Base-by-base conservation (phyloP, 441 rosid species). In the Eruca vesicaria region DNA sequence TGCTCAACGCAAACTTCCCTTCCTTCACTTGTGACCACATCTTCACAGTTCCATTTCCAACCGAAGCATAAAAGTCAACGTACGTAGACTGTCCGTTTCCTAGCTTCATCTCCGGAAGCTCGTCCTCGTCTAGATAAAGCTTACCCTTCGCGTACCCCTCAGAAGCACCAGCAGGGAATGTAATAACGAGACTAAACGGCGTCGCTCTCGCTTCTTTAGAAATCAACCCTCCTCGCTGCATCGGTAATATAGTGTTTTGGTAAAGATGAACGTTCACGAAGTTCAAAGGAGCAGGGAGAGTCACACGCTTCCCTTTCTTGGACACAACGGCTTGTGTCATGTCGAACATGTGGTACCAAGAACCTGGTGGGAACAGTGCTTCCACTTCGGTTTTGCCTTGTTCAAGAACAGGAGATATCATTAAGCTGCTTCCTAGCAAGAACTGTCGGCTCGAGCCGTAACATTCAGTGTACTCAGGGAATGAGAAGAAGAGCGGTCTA, bases 401-500 rank as follows among this genome's bases (percentile, higher is more conserved):
- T 73, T 93, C 86, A 8, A 96, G 92, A 77, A 93, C 99, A 1
- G 99, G 99, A 59, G 99, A 93, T 21, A 93, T 83, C 98, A 96
- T 88, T 2, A 96, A 85, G 79, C 96, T 83, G 73, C 88, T 87
- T 43, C 99, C 98, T 0, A 96, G 83, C 84, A 93, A 86, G 85
- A 96, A 96, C 80, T 96, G 99, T 45, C 92, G 86, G 89, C 97
- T 96, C 79, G 82, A 12, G 29, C 88, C 89, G 14, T 96, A 96
- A 28, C 93, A 88, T 7, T 87, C 85, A 0, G 80, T 70, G 76
- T 82, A 90, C 11, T 81, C 75, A 7, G 98, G 94, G 84, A 96
- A 96, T 1, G 99, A 84, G 88, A 96, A 96, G 94, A 96, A 96
- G 70, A 96, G 90, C 15, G 99, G 99, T 70, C 98, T 82, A 4